phyloP scores from a whole-genome alignment of 805 yeast species.

The Metschnikowia lachancei region DNA sequence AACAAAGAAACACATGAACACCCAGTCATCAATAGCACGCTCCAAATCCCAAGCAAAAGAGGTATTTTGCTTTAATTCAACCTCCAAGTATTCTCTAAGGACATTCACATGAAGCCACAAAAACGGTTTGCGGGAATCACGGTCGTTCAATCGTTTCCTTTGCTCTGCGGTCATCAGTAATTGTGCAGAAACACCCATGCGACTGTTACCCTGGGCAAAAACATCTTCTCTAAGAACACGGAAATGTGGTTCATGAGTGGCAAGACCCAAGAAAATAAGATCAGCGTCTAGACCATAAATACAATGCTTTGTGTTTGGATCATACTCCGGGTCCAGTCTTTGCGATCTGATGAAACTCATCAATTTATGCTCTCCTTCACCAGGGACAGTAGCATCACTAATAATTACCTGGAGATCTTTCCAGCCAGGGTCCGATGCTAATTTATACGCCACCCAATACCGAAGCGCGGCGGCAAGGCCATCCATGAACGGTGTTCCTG shows the following conservation, averaged over 20 bases:
- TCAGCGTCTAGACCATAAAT: constrained; percentile 98
- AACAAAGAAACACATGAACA: constrained; percentile 95
- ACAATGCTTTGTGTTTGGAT: constrained; percentile 93
- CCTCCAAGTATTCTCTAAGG: constrained; percentile 80
- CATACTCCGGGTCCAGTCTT: constrained; percentile 78
- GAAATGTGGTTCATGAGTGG: constrained; percentile 98
- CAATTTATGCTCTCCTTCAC: constrained; percentile 98
- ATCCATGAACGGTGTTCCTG: constrained; percentile 98
- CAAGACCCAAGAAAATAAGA: constrained; percentile 89
- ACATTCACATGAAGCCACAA: constrained; percentile 90
- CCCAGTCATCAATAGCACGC: constrained; percentile 98
- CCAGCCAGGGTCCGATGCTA: constrained; percentile 93
- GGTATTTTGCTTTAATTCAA: constrained; percentile 73
- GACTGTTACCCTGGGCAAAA: constrained; percentile 66
- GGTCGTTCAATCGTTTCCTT: constrained; percentile 37
- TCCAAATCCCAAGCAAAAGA: constrained; percentile 83
- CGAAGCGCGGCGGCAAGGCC: constrained; percentile 75
- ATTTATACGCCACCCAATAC: constrained; percentile 90
- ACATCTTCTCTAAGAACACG: constrained; percentile 93
- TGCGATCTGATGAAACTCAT: constrained; percentile 94
- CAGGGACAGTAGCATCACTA: constrained; percentile 96
- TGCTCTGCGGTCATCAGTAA: constrained; percentile 62
- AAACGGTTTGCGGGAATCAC: constrained; percentile 71
- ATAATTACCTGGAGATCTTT: constrained; percentile 81
- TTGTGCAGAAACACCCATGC: constrained; percentile 47